Base-by-base conservation (phyloP, 2,329 filamentous ascomycete species). In the Ophiobolus disseminans region DNA sequence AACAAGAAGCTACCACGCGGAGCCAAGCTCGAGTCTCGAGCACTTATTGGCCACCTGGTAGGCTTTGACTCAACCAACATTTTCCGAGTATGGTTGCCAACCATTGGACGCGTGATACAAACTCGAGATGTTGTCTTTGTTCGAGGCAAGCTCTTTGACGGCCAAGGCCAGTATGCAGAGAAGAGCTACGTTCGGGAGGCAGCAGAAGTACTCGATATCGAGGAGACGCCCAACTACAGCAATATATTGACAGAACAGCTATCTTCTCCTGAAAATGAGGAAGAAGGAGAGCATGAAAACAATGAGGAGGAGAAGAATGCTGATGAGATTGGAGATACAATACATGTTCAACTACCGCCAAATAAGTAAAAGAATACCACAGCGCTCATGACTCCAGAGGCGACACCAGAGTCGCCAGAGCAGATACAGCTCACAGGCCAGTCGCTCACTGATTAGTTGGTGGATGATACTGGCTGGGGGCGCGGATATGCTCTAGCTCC, bases 31-130 rank as follows among this genome's bases (percentile, higher is more conserved):
- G 20, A 19, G 32, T 26, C 48, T 16, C 40, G 52, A 41, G 55
- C 45, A 4, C 42, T 50, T 3, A 37, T 58, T 41, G 49, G 55
- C 4, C 53, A 58, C 17, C 36, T 58, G 3, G 49, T 56, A 28
- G 45, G 52, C 28, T 53, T 54, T 19, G 43, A 58, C 28, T 41
- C 45, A 3, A 44, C 45, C 5, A 56, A 58, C 35, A 54, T 58
- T 21, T 56, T 17, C 23, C 35, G 42, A 30, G 25, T 57, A n/a
- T 55, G 31, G 54, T 13, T 45, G 10, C 54, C 44, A 31, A 37
- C 14, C 1, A 37, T 19, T 6, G 31, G 46, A 14, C 14, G 30
- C 3, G 36, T 50, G 3, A 42, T 53, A 5, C 46, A 40, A 2
- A 30, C 32, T 0, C 11, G 50, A 25, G 46, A 53, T 19, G 50